Percentiles rank a stretch among this genome's conserved stretches.
Evolutionary conservation across 768 basidiomycete genomes (phyloP).

Genomic region (Leccinum fibrillosum): DNA sequence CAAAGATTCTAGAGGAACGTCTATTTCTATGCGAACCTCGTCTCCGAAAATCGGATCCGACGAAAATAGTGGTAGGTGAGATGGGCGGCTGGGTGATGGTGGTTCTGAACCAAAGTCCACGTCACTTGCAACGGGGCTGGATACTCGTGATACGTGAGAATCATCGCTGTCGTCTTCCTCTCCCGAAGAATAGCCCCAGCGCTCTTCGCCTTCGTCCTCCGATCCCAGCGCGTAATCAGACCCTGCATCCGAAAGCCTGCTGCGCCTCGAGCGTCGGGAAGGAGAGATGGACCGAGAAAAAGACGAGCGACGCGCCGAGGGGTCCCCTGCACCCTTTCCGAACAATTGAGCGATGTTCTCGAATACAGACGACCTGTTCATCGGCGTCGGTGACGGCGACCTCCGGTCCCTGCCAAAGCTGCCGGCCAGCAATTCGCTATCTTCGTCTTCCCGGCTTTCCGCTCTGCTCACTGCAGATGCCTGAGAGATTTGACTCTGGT

Average conservation of each 20-base stretch:
- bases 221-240: conserved; percentile 42
- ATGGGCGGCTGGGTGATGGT: conserved; percentile 46
- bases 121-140: conserved; percentile 44
- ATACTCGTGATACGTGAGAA: conserved; percentile 18
- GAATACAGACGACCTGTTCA: conserved; percentile 47
- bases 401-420: conserved; percentile 29
- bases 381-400: conserved; percentile 35
- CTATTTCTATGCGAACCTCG: conserved; percentile 81
- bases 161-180: conserved; percentile 60
- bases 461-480: conserved; percentile 39
- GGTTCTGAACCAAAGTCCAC: conserved; percentile 73
- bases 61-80: conserved; percentile 61
- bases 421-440: conserved; percentile 28
- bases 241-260: conserved; percentile 50
- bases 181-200: conserved; percentile 93
- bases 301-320: conserved; percentile 48
- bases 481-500: conserved; percentile 38
- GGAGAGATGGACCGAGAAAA: conserved; percentile 52
- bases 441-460: conserved; percentile 37
- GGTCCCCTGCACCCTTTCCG: conserved; percentile 43
- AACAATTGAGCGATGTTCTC: conserved; percentile 70
- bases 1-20: conserved; percentile 54
- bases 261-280: conserved; percentile 48
- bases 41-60: conserved; percentile 81
- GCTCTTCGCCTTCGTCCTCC: conserved; percentile 61